phyloP scores from a whole-genome alignment of 371 early-diverging fungal species.

The Circinella minor region DNA sequence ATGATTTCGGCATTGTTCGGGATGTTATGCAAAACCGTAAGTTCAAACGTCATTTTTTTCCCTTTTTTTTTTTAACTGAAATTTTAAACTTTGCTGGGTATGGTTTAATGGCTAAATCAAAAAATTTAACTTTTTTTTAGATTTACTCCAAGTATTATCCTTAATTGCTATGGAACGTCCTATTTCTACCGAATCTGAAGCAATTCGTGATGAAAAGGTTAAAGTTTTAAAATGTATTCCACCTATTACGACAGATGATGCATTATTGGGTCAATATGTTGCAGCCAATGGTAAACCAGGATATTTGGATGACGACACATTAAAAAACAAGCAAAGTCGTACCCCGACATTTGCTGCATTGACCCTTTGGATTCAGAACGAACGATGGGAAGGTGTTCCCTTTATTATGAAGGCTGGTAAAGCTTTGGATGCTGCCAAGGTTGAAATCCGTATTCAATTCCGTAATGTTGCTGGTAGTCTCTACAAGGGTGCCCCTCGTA shows the following conservation, averaged over 20 bases:
- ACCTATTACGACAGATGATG: conserved; percentile 76
- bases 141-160: conserved; percentile 91
- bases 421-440: conserved; percentile 85
- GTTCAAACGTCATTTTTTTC: conserved; percentile 21
- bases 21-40: conserved; percentile 99
- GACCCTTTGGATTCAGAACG: conserved; percentile 82
- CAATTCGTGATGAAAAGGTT: conserved; percentile 92
- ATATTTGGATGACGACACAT: conserved; percentile 90
- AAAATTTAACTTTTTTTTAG: conserved; percentile 9
- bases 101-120: not conserved
- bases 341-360: conserved; percentile 90
- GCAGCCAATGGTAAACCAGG: conserved; percentile 81
- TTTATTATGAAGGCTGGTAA: conserved; percentile 92
- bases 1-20: conserved; percentile 98
- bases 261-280: conserved; percentile 91
- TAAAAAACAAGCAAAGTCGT: conserved; percentile 59
- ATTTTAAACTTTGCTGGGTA: not conserved
- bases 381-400: conserved; percentile 92
- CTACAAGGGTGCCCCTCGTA: conserved; percentile 76
- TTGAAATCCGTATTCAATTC: conserved; percentile 91
- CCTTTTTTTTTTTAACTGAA: not conserved
- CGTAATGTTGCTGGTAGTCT: conserved; percentile 83
- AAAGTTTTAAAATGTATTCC: conserved; percentile 86
- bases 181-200: conserved; percentile 84
- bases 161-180: conserved; percentile 94